phyloP scores from a whole-genome alignment of 257 asterid genomes.

The Penstemon eatonii region DNA sequence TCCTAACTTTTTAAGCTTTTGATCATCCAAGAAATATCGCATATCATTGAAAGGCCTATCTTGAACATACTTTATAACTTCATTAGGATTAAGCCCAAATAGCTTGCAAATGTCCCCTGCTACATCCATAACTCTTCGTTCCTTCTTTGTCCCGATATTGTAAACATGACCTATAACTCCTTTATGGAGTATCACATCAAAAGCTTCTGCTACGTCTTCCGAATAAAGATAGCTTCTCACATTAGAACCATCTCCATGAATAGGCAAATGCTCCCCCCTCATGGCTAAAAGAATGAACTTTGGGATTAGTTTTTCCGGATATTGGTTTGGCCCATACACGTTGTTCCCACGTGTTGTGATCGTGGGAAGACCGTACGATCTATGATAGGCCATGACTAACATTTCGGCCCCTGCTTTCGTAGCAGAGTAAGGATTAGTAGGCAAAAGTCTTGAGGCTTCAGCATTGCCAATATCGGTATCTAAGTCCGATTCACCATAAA shows the following conservation, averaged over 20 bases:
- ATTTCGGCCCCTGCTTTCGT: slow-evolving; percentile 33
- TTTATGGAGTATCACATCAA: slow-evolving; percentile 30
- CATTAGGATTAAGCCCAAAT: slow-evolving; percentile 20
- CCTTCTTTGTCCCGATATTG: slow-evolving; percentile 30
- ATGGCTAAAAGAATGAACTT: slow-evolving; percentile 32
- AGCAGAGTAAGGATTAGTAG: slow-evolving; percentile 31
- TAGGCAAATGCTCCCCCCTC: slow-evolving; percentile 27
- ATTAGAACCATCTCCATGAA: slow-evolving; percentile 29
- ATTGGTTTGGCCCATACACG: slow-evolving; percentile 35
- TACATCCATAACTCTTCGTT: slow-evolving; percentile 27
- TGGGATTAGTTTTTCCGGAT: slow-evolving; percentile 31
- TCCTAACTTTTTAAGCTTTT: slow-evolving; percentile 25
- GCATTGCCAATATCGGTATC: slow-evolving; percentile 17
- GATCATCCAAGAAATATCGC: slow-evolving; percentile 27
- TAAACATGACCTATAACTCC: slow-evolving; percentile 29
- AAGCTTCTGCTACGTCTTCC: slow-evolving; percentile 35
- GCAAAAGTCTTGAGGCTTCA: slow-evolving; percentile 24
- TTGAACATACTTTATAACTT: slow-evolving; percentile 21
- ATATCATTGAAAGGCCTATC: slow-evolving; percentile 29
- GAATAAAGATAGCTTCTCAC: slow-evolving; percentile 30
- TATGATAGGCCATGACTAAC: slow-evolving; percentile 30
- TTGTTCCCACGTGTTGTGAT: slow-evolving; percentile 30
- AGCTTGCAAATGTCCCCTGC: slow-evolving; percentile 26
- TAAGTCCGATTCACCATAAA: slow-evolving; percentile 20
- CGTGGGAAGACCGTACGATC: slow-evolving; percentile 25